Conservation (phyloP, 768 basidiomycete genomes). For the Calvatia gigantea region DNA sequence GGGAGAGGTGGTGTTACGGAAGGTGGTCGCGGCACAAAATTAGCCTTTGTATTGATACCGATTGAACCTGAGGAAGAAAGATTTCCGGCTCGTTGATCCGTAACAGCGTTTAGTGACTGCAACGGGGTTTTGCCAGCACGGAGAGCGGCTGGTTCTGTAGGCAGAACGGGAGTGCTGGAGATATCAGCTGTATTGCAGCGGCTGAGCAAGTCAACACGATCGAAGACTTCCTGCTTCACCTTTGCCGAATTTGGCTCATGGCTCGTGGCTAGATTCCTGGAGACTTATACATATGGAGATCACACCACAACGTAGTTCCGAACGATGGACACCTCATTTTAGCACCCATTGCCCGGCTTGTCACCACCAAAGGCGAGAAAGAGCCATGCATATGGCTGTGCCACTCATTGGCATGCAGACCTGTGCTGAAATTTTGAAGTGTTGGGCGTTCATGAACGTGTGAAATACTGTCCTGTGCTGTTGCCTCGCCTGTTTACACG, state of each 20-base stretch:
- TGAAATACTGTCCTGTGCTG: too few relatives aligned
- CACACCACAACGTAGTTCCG: too few relatives aligned
- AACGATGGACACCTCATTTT: too few relatives aligned
- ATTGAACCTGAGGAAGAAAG: background rate
- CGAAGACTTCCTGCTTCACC: background rate
- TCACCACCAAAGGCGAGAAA: too few relatives aligned
- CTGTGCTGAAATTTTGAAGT: too few relatives aligned
- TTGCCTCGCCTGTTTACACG: too few relatives aligned
- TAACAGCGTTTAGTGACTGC: background rate
- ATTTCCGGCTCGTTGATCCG: background rate
- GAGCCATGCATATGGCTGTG: too few relatives aligned
- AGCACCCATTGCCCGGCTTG: too few relatives aligned
- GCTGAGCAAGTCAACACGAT: background rate
- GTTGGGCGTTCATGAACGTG: too few relatives aligned
- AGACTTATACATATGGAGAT: too few relatives aligned
- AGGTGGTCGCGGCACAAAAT: background rate
- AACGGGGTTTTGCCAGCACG: background rate
- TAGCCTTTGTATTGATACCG: background rate
- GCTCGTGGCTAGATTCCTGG: background rate
- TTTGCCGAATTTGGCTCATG: background rate
- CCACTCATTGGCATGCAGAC: too few relatives aligned
- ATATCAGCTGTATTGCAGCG: background rate
- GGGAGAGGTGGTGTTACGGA: constrained; percentile 1
- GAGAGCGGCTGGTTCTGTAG: background rate
- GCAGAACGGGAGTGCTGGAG: background rate